Percentiles rank a stretch among this genome's conserved stretches.
phyloP scores from a whole-genome alignment of 257 asterid species.

The Schizonepeta tenuifolia region DNA sequence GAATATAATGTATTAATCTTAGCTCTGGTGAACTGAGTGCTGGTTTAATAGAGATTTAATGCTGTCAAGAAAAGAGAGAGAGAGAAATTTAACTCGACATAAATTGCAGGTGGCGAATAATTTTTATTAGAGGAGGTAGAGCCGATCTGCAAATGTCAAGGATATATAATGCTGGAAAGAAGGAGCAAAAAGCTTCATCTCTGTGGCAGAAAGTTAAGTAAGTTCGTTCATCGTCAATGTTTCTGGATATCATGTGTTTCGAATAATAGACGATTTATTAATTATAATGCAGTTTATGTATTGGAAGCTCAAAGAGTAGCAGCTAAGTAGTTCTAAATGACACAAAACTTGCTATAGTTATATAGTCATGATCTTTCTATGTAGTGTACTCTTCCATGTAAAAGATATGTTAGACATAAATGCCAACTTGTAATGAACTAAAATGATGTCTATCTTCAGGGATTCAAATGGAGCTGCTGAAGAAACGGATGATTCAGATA shows the following conservation, averaged over 20 bases:
- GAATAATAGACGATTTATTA: neutral
- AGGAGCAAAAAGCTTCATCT: constrained; percentile 48
- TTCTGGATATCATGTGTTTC: constrained; percentile 8
- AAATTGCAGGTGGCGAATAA: constrained; percentile 50
- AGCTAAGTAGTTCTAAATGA: neutral
- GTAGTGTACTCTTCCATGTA: constrained; percentile 25
- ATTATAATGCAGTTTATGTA: constrained; percentile 4
- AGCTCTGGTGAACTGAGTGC: constrained; percentile 5
- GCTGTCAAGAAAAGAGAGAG: too few relatives aligned
- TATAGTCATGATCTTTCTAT: constrained; percentile 6
- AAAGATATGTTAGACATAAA: constrained; percentile 8
- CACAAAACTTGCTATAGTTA: constrained; percentile 14
- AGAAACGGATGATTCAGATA: constrained; percentile 75
- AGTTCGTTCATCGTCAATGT: constrained; percentile 33
- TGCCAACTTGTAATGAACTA: constrained; percentile 10
- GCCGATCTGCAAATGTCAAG: constrained; percentile 64
- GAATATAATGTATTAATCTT: neutral
- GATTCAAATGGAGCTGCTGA: constrained; percentile 66
- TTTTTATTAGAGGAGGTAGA: constrained; percentile 37
- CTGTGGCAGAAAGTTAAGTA: constrained; percentile 52
- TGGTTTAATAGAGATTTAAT: constrained; percentile 17
- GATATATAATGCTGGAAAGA: constrained; percentile 48
- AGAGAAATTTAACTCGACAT: constrained; percentile 28
- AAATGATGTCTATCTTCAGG: constrained; percentile 48
- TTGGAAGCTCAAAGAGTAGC: constrained; percentile 8